phyloP scores from a whole-genome alignment of 768 basidiomycete genomes.

The Ramaria rubella region DNA sequence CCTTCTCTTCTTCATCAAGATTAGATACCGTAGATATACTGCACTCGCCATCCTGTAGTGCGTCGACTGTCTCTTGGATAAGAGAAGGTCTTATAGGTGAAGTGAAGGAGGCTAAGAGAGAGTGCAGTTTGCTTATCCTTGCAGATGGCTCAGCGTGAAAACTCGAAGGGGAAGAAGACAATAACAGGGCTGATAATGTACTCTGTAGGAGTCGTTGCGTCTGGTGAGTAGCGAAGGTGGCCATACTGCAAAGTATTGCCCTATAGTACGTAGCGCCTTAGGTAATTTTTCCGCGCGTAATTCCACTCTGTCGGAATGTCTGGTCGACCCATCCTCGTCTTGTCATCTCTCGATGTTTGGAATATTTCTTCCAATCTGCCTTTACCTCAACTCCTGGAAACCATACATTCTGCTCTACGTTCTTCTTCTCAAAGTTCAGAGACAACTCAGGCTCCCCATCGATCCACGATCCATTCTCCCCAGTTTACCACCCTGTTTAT shows the following conservation, averaged over 20 bases:
- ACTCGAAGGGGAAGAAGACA: not conserved
- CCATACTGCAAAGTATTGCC: not conserved
- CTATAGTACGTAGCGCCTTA: not conserved
- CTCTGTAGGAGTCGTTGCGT: not conserved
- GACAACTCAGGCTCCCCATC: conserved; percentile 44
- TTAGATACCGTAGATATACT: not conserved
- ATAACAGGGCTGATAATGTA: not conserved
- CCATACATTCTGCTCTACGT: not conserved
- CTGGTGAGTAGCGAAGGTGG: conserved; percentile 1
- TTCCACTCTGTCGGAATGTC: not conserved
- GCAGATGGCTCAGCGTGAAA: not conserved
- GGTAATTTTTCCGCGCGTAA: not conserved
- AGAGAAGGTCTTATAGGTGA: conserved; percentile 1
- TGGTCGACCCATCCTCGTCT: not conserved
- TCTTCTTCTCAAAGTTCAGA: not conserved
- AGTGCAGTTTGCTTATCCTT: conserved; percentile 6
- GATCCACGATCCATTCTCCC: conserved; percentile 46
- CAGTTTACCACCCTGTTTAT: conserved; percentile 71
- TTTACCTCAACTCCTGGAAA: not conserved
- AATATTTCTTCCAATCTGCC: not conserved
- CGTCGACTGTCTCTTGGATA: not conserved
- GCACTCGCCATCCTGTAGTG: not conserved
- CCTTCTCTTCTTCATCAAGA: not conserved
- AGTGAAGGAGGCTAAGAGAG: conserved; percentile 3
- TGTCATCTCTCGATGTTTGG: conserved; percentile 5